phyloP scores from a whole-genome alignment of 305 asterid species.

The Fraxinus baroniana region DNA sequence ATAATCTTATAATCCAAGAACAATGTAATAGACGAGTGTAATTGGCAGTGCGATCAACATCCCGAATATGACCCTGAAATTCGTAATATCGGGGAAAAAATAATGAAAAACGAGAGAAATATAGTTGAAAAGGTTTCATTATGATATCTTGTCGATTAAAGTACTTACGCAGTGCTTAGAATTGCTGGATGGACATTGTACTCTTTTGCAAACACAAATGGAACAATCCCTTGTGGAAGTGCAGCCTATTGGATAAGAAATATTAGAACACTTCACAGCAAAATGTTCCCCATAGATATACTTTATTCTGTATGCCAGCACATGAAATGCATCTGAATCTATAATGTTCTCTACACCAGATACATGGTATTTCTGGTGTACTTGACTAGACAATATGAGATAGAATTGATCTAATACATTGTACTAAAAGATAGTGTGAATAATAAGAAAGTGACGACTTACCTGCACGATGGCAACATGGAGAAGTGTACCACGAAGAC shows the following conservation, averaged over 20 bases:
- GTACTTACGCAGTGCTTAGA: constrained; percentile 85
- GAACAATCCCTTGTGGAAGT: constrained; percentile 98
- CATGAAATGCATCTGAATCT: background rate
- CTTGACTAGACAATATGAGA: background rate
- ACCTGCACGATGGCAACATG: constrained; percentile 95
- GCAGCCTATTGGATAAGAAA: constrained; percentile 59
- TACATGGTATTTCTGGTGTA: background rate
- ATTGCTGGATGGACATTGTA: constrained; percentile 94
- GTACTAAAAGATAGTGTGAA: background rate
- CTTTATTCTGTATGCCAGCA: background rate
- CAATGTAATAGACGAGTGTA: constrained; percentile 76
- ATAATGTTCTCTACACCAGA: background rate
- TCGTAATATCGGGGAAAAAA: background rate
- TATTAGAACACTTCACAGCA: constrained; percentile 1
- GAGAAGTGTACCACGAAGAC: constrained; percentile 93
- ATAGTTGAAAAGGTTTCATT: background rate
- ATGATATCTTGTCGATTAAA: background rate
- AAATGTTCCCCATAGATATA: background rate
- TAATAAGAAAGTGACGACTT: background rate
- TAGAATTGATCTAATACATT: background rate
- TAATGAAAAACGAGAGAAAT: background rate
- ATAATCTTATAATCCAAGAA: constrained; percentile 63
- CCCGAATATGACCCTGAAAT: constrained; percentile 88
- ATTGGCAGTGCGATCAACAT: constrained; percentile 91
- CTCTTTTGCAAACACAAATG: constrained; percentile 92